Conservation (phyloP, 108 stramenopile genomes). For the Craspedostauros australis region DNA sequence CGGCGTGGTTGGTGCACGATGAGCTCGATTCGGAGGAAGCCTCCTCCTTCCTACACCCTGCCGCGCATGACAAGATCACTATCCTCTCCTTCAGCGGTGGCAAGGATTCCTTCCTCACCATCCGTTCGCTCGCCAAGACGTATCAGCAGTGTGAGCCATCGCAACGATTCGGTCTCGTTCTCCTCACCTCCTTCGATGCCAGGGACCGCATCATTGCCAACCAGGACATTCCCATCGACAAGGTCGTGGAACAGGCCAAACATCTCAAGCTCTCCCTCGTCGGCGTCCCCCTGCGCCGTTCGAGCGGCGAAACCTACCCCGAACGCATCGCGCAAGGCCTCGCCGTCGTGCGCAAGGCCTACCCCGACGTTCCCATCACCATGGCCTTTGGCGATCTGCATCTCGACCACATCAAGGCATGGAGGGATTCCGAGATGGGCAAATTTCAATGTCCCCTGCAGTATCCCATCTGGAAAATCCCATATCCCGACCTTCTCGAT, state of each 20-base stretch:
- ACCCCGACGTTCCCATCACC: conserved; percentile 10
- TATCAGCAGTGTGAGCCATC: conserved; percentile 7
- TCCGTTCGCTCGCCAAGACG: conserved; percentile 59
- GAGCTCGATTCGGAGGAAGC: too few relatives aligned
- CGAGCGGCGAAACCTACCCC: conserved; percentile 57
- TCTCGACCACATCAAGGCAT: conserved; percentile 79
- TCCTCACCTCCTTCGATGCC: conserved; percentile 88
- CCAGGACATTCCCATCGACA: conserved; percentile 72
- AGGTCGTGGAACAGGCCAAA: conserved; percentile 63
- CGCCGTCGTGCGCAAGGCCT: conserved; percentile 25
- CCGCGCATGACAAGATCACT: conserved; percentile 29
- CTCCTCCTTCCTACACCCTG: conserved; percentile 18
- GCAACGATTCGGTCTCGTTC: conserved; percentile 62
- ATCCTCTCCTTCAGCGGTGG: conserved; percentile 88
- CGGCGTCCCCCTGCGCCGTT: conserved; percentile 72
- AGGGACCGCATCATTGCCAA: conserved; percentile 73
- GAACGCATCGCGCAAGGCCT: conserved; percentile 53
- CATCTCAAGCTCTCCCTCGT: conserved; percentile 68
- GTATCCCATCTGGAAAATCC: conserved; percentile 67
- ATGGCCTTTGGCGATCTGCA: conserved; percentile 91
- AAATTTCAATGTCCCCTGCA: conserved; percentile 43
- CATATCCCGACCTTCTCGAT: conserved; percentile 48
- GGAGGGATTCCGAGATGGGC: conserved; percentile 60
- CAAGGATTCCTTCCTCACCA: conserved; percentile 87
- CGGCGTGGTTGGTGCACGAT: conserved; percentile 53